Evolutionary conservation across 2,329 filamentous ascomycete genomes (phyloP).

Genomic region (Cladosporium sp.): DNA sequence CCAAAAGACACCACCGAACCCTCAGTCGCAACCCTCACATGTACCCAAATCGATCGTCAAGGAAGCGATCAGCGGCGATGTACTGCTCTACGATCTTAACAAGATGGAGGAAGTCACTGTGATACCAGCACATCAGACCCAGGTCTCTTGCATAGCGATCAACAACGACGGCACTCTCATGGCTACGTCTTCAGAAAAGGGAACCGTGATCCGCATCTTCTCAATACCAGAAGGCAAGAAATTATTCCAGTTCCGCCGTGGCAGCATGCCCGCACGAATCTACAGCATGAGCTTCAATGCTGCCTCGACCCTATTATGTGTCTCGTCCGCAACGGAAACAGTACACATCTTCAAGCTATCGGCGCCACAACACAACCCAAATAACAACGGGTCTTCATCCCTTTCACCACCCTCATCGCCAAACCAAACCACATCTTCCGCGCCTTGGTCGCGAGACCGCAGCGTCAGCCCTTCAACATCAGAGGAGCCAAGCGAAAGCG

Average conservation of each 20-base stretch:
- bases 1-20: conserved; percentile 48
- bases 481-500: conserved; percentile 31
- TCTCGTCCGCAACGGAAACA: conserved; percentile 94
- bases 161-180: conserved; percentile 90
- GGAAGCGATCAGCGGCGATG: conserved; percentile 79
- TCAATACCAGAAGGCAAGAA: conserved; percentile 88
- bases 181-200: conserved; percentile 94
- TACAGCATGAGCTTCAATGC: conserved; percentile 99
- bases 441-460: conserved; percentile 37
- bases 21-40: conserved; percentile 65
- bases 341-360: conserved; percentile 90
- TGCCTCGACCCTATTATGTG: conserved; percentile 86
- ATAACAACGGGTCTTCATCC: conserved; percentile 24
- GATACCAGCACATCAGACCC: conserved; percentile 90
- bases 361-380: conserved; percentile 41
- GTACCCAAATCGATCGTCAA: conserved; percentile 75
- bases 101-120: conserved; percentile 92
- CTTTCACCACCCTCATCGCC: conserved; percentile 33
- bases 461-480: conserved; percentile 43
- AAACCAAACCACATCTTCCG: conserved; percentile 32
- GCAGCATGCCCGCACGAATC: conserved; percentile 92
- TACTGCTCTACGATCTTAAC: conserved; percentile 87
- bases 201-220: conserved; percentile 95
- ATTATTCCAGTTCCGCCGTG: conserved; percentile 91
- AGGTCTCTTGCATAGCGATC: conserved; percentile 83